These are phyloP conservation scores for Pleurotus eryngii DNA, from an alignment of 768 basidiomycete species.

Conservation along the genomic window DNA sequence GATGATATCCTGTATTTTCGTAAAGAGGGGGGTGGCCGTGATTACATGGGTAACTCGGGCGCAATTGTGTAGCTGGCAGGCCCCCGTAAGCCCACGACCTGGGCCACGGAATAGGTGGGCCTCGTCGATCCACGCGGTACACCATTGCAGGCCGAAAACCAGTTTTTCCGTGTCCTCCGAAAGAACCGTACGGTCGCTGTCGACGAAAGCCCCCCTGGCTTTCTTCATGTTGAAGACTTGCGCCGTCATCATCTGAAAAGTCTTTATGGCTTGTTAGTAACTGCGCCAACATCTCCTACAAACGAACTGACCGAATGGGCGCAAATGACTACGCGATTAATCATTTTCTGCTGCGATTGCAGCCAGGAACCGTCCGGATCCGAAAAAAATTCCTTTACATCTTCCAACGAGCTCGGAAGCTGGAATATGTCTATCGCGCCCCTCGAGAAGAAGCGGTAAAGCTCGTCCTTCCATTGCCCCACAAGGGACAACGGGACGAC, in stretches of 20 bases:
- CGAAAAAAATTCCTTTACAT: neutral
- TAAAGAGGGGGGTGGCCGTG: slow-evolving; percentile 13
- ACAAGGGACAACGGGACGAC: slow-evolving; percentile 18
- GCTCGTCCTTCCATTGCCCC: slow-evolving; percentile 18
- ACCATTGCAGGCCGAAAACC: slow-evolving; percentile 5
- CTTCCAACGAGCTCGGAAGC: neutral
- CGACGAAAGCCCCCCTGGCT: no score
- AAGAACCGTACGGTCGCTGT: no score
- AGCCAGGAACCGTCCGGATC: neutral
- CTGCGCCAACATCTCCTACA: neutral
- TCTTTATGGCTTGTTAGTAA: neutral
- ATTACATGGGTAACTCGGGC: neutral
- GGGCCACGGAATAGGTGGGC: slow-evolving; percentile 13
- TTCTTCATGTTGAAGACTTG: neutral
- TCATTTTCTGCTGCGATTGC: neutral
- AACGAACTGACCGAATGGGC: neutral
- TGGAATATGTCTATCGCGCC: slow-evolving; percentile 7
- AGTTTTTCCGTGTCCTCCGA: neutral
- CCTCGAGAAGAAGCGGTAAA: slow-evolving; percentile 10
- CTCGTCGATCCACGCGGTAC: slow-evolving; percentile 10
- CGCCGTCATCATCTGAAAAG: neutral
- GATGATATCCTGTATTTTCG: slow-evolving; percentile 2
- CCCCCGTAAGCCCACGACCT: slow-evolving; percentile 5
- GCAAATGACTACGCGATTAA: neutral
- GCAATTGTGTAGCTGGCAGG: neutral